Percentiles rank a stretch among this genome's conserved stretches.
These are phyloP conservation scores for Torulaspora franciscae DNA, from an alignment of 805 yeast genomes.

Conservation along the genomic window DNA sequence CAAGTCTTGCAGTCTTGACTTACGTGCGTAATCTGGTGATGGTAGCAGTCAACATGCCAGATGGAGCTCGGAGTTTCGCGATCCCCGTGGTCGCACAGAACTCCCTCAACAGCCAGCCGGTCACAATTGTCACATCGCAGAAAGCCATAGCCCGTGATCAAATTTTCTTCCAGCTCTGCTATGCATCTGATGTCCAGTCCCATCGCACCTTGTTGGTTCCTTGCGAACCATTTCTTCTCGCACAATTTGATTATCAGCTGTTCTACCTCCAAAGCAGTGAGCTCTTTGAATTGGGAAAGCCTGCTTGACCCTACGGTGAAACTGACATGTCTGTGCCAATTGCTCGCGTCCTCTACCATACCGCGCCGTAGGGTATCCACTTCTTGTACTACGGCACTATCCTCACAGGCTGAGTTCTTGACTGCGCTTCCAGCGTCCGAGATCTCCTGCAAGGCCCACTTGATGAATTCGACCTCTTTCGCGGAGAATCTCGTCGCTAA, in stretches of 20 bases:
- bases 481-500: conserved; percentile 28
- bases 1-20: conserved; percentile 22
- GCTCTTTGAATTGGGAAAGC: conserved; percentile 17
- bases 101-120: conserved; percentile 25
- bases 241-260: conserved; percentile 18
- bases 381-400: conserved; percentile 11
- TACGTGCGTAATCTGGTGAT: conserved; percentile 29
- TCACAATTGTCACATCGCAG: conserved; percentile 24
- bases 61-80: neutral
- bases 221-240: conserved; percentile 29
- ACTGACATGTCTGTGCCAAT: conserved; percentile 17
- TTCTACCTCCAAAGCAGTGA: conserved; percentile 24
- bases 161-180: conserved; percentile 27
- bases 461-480: conserved; percentile 29
- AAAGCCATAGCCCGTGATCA: conserved; percentile 18
- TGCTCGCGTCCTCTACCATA: conserved; percentile 6
- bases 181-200: conserved; percentile 27
- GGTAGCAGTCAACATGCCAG: conserved; percentile 34
- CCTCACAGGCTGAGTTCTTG: neutral
- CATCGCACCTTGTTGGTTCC: conserved; percentile 21
- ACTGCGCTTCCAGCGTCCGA: conserved; percentile 3
- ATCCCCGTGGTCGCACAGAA: conserved; percentile 19
- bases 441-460: conserved; percentile 26
- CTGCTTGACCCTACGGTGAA: conserved; percentile 23
- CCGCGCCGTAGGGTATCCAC: conserved; percentile 16